A percentile compares a stretch with the other conserved stretches of the same genome.
phyloP scores from a whole-genome alignment of 495 filamentous ascomycete genomes.

The Penicillium parvum region DNA sequence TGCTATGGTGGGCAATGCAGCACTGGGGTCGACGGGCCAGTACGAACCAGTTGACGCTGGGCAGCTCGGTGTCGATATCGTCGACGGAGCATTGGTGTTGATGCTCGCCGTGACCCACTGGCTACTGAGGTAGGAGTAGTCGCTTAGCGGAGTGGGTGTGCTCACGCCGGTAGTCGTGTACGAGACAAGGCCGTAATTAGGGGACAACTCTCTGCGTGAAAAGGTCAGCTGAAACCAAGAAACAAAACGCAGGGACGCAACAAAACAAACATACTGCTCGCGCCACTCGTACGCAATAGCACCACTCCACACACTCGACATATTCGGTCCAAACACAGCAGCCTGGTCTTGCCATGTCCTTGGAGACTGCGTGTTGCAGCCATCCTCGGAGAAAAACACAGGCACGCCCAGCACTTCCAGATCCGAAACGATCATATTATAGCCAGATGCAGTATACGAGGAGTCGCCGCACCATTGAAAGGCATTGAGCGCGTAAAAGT shows the following conservation, averaged over 20 bases:
- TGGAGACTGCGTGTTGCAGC: not conserved
- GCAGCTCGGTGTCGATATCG: not conserved
- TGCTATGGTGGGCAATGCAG: not conserved
- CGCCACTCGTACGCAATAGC: conserved; percentile 77
- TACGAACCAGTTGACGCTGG: not conserved
- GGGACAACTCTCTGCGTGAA: not conserved
- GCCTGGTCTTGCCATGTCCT: conserved; percentile 58
- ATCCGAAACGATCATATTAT: not conserved
- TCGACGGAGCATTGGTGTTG: not conserved
- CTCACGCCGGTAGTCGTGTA: not conserved
- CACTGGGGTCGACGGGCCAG: not conserved
- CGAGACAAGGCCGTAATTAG: not conserved
- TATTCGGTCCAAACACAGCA: conserved; percentile 61
- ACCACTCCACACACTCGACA: conserved; percentile 64
- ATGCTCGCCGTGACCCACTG: not conserved
- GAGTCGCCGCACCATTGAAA: conserved; percentile 63
- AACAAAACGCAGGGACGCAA: not conserved
- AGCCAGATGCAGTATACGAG: not conserved
- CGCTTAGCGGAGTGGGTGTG: not conserved
- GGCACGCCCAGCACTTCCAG: not conserved
- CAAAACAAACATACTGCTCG: conserved; percentile 19
- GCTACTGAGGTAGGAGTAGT: not conserved
- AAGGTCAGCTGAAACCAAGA: not conserved
- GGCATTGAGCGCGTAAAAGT: conserved; percentile 38
- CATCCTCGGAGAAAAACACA: not conserved